phyloP scores from a whole-genome alignment of 352 stramenopile species.

The Lagenidium giganteum region DNA sequence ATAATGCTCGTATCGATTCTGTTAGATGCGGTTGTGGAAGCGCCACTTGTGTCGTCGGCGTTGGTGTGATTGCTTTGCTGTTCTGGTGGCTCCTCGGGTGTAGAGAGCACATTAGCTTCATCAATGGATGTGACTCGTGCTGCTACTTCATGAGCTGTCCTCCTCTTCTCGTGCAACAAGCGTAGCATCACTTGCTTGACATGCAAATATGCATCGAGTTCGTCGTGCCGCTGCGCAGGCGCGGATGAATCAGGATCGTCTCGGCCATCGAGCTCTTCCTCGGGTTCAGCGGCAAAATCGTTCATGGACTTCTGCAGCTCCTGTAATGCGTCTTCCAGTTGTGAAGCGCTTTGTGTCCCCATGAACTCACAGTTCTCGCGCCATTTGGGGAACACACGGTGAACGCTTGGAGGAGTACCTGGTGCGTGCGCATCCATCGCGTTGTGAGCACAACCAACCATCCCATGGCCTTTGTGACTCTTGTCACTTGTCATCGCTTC shows the following conservation, averaged over 20 bases:
- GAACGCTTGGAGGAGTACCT: no score
- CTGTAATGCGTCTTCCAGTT: constrained; percentile 18
- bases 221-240: constrained; percentile 1
- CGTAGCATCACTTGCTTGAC: constrained; percentile 13
- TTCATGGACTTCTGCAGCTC: constrained; percentile 7
- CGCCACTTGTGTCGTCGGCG: neutral
- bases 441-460: no score
- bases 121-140: neutral
- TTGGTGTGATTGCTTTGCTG: no score
- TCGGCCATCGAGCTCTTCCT: neutral
- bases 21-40: neutral
- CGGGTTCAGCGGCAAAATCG: neutral
- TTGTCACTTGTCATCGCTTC: no score
- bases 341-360: constrained; percentile 19
- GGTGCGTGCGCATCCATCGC: no score
- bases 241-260: neutral
- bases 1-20: neutral
- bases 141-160: neutral
- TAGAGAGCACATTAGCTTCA: neutral
- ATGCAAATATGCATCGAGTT: constrained; percentile 11
- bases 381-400: constrained; percentile 46
- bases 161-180: constrained; percentile 1
- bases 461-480: no score
- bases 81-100: neutral
- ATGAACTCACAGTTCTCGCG: constrained; percentile 40